A percentile compares a stretch with the other conserved stretches of the same genome.
phyloP scores from a whole-genome alignment of 176 grass and related monocot species.

The Oryza coarctata region DNA sequence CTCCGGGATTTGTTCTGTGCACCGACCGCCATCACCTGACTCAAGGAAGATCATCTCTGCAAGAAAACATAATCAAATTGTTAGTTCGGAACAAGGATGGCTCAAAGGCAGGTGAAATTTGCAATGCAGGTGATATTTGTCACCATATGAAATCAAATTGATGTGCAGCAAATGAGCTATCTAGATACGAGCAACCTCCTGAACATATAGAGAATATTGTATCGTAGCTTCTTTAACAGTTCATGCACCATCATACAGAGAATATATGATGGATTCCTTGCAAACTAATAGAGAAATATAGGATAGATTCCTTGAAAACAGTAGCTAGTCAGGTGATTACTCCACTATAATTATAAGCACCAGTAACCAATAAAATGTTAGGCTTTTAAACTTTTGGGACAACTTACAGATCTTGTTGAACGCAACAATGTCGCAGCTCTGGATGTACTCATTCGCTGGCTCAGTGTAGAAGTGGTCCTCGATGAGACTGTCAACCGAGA shows the following conservation, averaged over 20 bases:
- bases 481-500: slow-evolving; percentile 75
- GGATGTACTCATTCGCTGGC: slow-evolving; percentile 76
- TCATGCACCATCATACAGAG: neutral
- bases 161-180: neutral
- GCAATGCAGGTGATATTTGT: neutral
- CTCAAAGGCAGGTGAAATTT: neutral
- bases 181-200: neutral
- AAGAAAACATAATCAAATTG: neutral
- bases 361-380: neutral
- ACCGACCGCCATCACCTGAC: neutral
- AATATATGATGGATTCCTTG: no score
- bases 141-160: neutral
- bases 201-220: neutral
- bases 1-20: neutral
- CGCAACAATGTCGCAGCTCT: slow-evolving; percentile 97
- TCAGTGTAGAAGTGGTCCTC: slow-evolving; percentile 57
- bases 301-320: no score
- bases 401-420: slow-evolving; percentile 98
- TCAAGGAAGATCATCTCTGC: slow-evolving; percentile 32
- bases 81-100: neutral
- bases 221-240: no score
- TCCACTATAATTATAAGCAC: neutral
- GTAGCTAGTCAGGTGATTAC: neutral
- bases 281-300: no score
- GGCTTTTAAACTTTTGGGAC: neutral